phyloP scores from a whole-genome alignment of 75 land plant genomes.

The Picea sitchensis region DNA sequence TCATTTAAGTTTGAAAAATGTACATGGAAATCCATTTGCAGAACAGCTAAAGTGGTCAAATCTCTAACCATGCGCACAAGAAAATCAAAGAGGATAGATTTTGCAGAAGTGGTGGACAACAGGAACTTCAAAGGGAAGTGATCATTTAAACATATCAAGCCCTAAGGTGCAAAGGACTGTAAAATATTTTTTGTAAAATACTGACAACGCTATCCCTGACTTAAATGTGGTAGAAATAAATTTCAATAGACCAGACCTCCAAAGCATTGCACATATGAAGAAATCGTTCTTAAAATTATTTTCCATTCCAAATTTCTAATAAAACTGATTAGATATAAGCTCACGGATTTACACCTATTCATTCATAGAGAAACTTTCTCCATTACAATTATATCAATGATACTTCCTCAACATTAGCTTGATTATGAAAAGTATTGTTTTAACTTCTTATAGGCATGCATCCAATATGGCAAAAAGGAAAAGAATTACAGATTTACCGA shows the following conservation, averaged over 20 bases:
- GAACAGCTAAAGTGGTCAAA: neutral
- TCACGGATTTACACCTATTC: neutral
- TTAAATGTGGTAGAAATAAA: too few species aligned
- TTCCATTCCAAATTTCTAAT: neutral
- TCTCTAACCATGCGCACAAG: neutral
- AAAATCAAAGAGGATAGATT: neutral
- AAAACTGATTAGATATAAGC: neutral
- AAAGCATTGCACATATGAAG: too few species aligned
- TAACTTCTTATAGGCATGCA: neutral
- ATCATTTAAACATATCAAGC: neutral
- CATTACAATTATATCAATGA: neutral
- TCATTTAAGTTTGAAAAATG: neutral
- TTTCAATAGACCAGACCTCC: too few species aligned
- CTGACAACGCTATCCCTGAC: too few species aligned
- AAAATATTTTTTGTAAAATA: too few species aligned
- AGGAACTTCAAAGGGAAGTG: neutral
- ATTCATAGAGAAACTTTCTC: neutral
- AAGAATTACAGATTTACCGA: conserved; percentile 26
- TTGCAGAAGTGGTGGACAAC: neutral
- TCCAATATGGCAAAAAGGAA: neutral
- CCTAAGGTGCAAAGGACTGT: too few species aligned
- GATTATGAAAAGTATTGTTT: conserved; percentile 3
- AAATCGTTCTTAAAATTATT: neutral
- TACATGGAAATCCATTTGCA: neutral
- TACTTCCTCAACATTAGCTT: neutral